Evolutionary conservation across 805 yeast species (phyloP).

Genomic region (Debaryomyces hansenii): DNA sequence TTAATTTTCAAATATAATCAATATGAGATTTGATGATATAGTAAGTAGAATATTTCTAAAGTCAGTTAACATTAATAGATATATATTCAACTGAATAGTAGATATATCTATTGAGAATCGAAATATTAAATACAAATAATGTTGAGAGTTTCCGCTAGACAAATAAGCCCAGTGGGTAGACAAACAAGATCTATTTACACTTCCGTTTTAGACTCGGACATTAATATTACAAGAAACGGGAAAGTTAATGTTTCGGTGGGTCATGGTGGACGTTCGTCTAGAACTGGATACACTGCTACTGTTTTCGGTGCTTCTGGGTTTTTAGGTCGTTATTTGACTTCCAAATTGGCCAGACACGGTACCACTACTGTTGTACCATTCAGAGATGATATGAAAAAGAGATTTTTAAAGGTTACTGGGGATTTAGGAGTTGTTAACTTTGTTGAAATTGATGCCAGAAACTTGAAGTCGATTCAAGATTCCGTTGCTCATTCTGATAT

Average conservation of each 20-base stretch:
- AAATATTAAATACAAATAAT: constrained; percentile 9
- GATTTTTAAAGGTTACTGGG: constrained; percentile 79
- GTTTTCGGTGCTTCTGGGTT: constrained; percentile 84
- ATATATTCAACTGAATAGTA: not conserved
- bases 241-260: constrained; percentile 73
- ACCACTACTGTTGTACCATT: constrained; percentile 75
- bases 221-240: constrained; percentile 72
- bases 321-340: constrained; percentile 68
- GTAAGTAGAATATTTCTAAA: not conserved
- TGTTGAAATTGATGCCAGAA: constrained; percentile 80
- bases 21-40: not conserved
- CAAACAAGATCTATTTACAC: constrained; percentile 36
- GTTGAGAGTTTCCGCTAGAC: constrained; percentile 25
- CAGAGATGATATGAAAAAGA: constrained; percentile 74
- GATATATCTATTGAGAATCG: not conserved
- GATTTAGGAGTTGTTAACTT: constrained; percentile 86
- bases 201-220: constrained; percentile 51
- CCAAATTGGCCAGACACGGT: constrained; percentile 81
- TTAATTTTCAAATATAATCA: constrained; percentile 14
- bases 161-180: constrained; percentile 14
- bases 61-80: not conserved
- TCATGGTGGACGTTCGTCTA: constrained; percentile 77
- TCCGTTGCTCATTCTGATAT: constrained; percentile 79
- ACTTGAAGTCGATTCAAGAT: constrained; percentile 71
- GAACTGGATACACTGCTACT: constrained; percentile 87